A percentile compares a stretch with the other conserved stretches of the same genome.
Evolutionary conservation across 2,329 filamentous ascomycete species (phyloP).

Genomic region (Stenocarpella maydis): DNA sequence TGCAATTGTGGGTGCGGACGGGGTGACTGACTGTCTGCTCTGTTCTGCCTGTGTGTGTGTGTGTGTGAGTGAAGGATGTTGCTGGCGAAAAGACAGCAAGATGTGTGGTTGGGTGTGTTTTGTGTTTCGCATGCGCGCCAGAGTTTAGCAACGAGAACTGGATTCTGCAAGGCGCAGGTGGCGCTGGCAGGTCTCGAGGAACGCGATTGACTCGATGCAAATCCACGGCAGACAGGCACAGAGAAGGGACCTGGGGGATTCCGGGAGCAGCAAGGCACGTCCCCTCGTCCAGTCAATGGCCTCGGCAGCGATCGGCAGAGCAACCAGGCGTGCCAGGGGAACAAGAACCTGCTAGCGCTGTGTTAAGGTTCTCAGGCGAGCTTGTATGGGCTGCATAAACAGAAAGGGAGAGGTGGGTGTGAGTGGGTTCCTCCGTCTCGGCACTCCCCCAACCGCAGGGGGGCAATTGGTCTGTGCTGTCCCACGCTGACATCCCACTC

Average conservation of each 20-base stretch:
- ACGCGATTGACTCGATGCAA: constrained; percentile 26
- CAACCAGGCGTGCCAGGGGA: constrained; percentile 7
- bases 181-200: constrained; percentile 25
- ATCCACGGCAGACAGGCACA: constrained; percentile 15
- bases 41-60: too few species aligned
- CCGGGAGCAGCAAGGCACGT: constrained; percentile 7
- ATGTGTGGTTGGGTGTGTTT: not conserved
- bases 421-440: constrained; percentile 20
- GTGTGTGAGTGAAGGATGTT: constrained; percentile 5
- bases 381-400: constrained; percentile 14
- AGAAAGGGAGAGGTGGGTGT: not conserved
- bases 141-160: constrained; percentile 8
- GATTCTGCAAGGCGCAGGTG: constrained; percentile 20
- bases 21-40: not conserved
- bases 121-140: constrained; percentile 14
- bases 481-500: constrained; percentile 6
- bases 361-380: not conserved
- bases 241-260: constrained; percentile 14
- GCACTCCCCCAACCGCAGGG: constrained; percentile 23
- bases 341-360: not conserved
- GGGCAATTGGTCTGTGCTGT: constrained; percentile 26
- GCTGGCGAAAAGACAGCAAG: not conserved
- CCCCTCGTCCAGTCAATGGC: not conserved
- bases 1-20: constrained; percentile 20
- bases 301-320: constrained; percentile 4